Conservation (phyloP, 176 grass and related monocot genomes). For the Musa acuminata region DNA sequence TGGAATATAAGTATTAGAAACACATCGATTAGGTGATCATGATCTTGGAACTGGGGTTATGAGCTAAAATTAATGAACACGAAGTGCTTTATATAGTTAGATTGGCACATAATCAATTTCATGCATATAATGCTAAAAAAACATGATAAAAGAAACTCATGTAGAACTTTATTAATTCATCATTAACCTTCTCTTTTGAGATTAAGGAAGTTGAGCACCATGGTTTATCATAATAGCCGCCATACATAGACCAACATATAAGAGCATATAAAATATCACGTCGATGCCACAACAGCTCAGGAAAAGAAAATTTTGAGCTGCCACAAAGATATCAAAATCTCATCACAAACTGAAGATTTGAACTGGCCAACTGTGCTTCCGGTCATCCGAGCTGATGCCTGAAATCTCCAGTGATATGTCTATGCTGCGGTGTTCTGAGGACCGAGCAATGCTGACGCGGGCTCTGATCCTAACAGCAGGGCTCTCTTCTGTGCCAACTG, state of each 20-base stretch:
- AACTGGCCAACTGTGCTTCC: slow-evolving; percentile 47
- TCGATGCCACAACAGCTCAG: background rate
- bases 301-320: background rate
- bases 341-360: slow-evolving; percentile 83
- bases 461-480: slow-evolving; percentile 39
- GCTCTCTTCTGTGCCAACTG: slow-evolving; percentile 45
- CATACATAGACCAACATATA: background rate
- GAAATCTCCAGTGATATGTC: slow-evolving; percentile 59
- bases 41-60: no score
- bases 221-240: background rate
- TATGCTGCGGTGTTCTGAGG: slow-evolving; percentile 63
- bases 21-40: no score
- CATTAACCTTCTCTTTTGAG: no score
- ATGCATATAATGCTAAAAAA: no score
- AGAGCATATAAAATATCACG: background rate
- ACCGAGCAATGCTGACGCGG: slow-evolving; percentile 74
- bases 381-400: slow-evolving; percentile 37
- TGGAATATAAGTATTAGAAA: no score
- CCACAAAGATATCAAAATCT: background rate
- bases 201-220: no score
- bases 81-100: no score
- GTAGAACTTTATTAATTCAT: no score
- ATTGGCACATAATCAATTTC: no score
- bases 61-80: no score
- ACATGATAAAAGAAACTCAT: no score